Percentiles rank a stretch among this genome's conserved stretches.
Evolutionary conservation across 2,329 filamentous ascomycete genomes (phyloP).

Genomic region (Fusarium transvaalense): DNA sequence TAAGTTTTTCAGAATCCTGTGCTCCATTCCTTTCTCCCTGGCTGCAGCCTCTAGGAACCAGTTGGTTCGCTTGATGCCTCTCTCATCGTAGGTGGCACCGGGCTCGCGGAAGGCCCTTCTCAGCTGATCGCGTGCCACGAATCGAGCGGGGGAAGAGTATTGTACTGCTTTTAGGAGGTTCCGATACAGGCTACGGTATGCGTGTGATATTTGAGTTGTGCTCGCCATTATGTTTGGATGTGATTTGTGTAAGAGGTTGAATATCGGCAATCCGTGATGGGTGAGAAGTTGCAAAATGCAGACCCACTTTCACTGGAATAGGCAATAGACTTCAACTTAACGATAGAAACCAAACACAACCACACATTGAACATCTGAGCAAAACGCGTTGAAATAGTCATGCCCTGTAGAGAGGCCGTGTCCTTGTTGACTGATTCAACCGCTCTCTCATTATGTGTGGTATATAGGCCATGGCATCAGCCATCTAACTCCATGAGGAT

Average conservation of each 20-base stretch:
- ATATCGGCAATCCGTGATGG: not conserved
- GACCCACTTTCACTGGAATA: constrained; percentile 24
- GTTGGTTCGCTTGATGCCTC: constrained; percentile 72
- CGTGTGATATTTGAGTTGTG: constrained; percentile 64
- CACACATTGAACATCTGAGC: not conserved
- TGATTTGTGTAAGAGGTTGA: not conserved
- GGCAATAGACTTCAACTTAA: not conserved
- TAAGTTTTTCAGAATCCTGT: constrained; percentile 78
- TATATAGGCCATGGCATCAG: constrained; percentile 23
- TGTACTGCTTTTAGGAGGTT: constrained; percentile 76
- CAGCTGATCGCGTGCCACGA: constrained; percentile 69
- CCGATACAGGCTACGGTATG: constrained; percentile 79
- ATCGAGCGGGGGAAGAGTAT: constrained; percentile 77
- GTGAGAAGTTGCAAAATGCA: constrained; percentile 11
- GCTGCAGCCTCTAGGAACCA: constrained; percentile 77
- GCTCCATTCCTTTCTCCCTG: constrained; percentile 74
- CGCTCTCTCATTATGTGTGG: constrained; percentile 35
- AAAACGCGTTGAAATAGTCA: not conserved
- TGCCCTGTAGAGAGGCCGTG: not conserved
- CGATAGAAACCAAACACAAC: not conserved
- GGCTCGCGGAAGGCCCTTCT: constrained; percentile 68
- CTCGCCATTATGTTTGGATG: constrained; percentile 36
- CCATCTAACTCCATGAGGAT: constrained; percentile 38
- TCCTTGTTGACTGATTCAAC: constrained; percentile 4
- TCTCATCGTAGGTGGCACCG: constrained; percentile 60